Evolutionary conservation across 2,329 filamentous ascomycete genomes (phyloP).

Genomic region (Akanthomyces dipterigenus): DNA sequence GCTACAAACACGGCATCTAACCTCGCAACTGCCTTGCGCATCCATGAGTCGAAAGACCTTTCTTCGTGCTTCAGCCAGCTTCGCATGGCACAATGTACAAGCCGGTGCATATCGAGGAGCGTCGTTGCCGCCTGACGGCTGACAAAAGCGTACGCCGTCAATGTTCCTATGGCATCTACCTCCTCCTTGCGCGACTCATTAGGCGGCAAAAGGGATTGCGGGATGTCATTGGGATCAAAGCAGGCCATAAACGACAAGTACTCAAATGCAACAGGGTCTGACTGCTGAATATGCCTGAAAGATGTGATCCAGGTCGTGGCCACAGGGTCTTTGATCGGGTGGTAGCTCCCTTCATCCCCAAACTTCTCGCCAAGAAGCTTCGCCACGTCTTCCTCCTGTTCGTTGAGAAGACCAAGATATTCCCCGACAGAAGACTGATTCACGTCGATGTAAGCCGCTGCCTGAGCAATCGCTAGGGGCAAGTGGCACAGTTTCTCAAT

Average conservation of each 20-base stretch:
- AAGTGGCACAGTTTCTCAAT: slow-evolving; percentile 22
- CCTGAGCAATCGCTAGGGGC: slow-evolving; percentile 31
- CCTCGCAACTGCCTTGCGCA: background rate
- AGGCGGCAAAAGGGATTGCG: slow-evolving; percentile 26
- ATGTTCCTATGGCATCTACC: slow-evolving; percentile 22
- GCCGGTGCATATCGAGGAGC: slow-evolving; percentile 27
- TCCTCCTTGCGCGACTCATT: slow-evolving; percentile 13
- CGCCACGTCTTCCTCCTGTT: slow-evolving; percentile 24
- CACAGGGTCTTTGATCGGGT: slow-evolving; percentile 27
- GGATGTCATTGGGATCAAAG: slow-evolving; percentile 32
- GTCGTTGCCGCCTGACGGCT: slow-evolving; percentile 17
- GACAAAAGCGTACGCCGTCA: slow-evolving; percentile 27
- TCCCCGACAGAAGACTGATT: slow-evolving; percentile 18
- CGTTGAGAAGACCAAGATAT: slow-evolving; percentile 27
- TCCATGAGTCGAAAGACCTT: slow-evolving; percentile 2
- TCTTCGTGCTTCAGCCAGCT: slow-evolving; percentile 19
- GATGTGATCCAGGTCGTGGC: slow-evolving; percentile 33
- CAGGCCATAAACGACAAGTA: slow-evolving; percentile 34
- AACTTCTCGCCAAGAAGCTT: slow-evolving; percentile 21
- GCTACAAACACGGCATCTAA: background rate
- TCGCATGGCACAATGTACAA: slow-evolving; percentile 27
- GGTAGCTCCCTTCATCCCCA: slow-evolving; percentile 27
- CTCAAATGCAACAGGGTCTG: slow-evolving; percentile 25
- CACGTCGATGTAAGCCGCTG: slow-evolving; percentile 32
- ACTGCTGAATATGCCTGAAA: slow-evolving; percentile 28